These are phyloP conservation scores for Aspergillus sp. DNA, from an alignment of 2,329 filamentous ascomycete species.

Conservation along the genomic window DNA sequence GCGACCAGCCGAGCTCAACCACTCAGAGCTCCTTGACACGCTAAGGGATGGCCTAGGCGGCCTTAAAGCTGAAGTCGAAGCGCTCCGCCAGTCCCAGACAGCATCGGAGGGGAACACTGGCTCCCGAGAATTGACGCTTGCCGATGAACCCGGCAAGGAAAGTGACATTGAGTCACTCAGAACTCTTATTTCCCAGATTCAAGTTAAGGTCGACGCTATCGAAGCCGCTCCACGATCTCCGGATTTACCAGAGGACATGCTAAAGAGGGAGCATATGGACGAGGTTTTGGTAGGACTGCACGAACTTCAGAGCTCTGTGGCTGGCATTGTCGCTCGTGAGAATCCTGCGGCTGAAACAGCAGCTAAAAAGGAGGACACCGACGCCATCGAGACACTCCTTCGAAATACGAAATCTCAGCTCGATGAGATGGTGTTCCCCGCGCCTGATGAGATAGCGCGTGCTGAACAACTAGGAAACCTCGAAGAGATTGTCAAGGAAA, in stretches of 20 bases:
- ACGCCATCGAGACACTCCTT: slow-evolving; percentile 86
- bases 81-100: slow-evolving; percentile 61
- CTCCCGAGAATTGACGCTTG: slow-evolving; percentile 57
- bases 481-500: slow-evolving; percentile 70
- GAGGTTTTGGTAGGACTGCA: slow-evolving; percentile 46
- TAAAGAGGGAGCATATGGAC: slow-evolving; percentile 50
- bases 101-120: slow-evolving; percentile 52
- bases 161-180: slow-evolving; percentile 86
- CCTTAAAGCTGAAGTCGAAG: slow-evolving; percentile 75
- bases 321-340: slow-evolving; percentile 49
- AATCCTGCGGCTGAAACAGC: slow-evolving; percentile 48
- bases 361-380: slow-evolving; percentile 77
- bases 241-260: slow-evolving; percentile 40
- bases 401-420: slow-evolving; percentile 85
- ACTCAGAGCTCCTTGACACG: slow-evolving; percentile 85
- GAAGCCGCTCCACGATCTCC: slow-evolving; percentile 49
- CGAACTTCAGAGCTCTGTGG: slow-evolving; percentile 61
- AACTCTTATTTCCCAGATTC: slow-evolving; percentile 74
- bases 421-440: slow-evolving; percentile 69
- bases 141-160: slow-evolving; percentile 53
- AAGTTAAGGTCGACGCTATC: slow-evolving; percentile 79
- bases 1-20: slow-evolving; percentile 79
- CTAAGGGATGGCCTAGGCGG: slow-evolving; percentile 77
- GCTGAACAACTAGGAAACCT: slow-evolving; percentile 61
- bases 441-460: slow-evolving; percentile 66